A percentile compares a stretch with the other conserved stretches of the same genome.
These are phyloP conservation scores for Emericellopsis cladophorae DNA, from an alignment of 2,329 filamentous ascomycete genomes.

Conservation along the genomic window DNA sequence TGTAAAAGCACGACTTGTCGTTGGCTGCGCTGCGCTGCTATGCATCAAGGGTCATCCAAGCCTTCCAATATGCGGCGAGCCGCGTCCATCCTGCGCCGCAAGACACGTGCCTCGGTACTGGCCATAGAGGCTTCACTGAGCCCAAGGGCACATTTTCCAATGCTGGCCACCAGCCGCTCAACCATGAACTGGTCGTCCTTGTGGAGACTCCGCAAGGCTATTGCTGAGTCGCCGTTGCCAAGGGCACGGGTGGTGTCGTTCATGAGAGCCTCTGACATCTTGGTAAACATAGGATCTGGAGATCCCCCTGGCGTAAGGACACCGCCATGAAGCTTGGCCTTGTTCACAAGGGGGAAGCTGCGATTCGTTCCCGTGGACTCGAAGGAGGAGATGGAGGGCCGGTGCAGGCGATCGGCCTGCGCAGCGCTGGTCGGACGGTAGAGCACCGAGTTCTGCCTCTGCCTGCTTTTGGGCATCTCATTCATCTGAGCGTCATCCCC, in stretches of 20 bases:
- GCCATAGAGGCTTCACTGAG: constrained; percentile 40
- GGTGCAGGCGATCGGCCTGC: constrained; percentile 27
- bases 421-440: constrained; percentile 18
- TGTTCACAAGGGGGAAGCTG: constrained; percentile 50
- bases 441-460: constrained; percentile 20
- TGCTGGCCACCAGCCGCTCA: constrained; percentile 43
- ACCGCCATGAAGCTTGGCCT: constrained; percentile 29
- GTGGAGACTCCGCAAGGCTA: constrained; percentile 18
- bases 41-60: constrained; percentile 29
- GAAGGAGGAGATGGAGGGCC: constrained; percentile 43
- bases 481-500: constrained; percentile 5
- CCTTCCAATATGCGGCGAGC: constrained; percentile 65
- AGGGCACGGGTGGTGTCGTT: constrained; percentile 28
- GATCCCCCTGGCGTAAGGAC: constrained; percentile 34
- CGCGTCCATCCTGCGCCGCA: constrained; percentile 60
- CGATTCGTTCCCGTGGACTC: constrained; percentile 46
- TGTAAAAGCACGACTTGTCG: no score
- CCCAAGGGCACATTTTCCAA: constrained; percentile 47
- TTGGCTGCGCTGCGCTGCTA: no score
- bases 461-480: constrained; percentile 6
- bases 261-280: constrained; percentile 34
- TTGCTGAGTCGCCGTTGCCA: neutral
- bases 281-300: constrained; percentile 33
- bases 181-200: constrained; percentile 48
- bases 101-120: constrained; percentile 47